Conservation (phyloP, 129 eudicot genomes). For the Sambucus nigra region DNA sequence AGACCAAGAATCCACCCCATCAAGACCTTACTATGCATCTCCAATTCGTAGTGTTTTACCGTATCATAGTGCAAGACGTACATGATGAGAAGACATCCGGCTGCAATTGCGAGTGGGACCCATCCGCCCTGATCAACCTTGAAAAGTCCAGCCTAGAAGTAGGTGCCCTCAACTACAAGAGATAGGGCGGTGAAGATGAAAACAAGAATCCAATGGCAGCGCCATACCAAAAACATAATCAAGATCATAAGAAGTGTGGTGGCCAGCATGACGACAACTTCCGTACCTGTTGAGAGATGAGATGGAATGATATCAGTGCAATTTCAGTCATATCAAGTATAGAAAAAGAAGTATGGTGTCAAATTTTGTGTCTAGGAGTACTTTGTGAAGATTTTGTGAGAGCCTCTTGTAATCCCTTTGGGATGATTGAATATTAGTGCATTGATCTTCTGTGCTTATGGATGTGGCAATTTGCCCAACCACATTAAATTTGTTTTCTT, state of each 20-base stretch:
- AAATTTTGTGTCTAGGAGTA: too few relatives aligned
- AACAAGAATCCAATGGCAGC: slow-evolving; percentile 89
- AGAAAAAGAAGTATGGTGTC: too few relatives aligned
- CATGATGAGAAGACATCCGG: slow-evolving; percentile 74
- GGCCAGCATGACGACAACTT: slow-evolving; percentile 90
- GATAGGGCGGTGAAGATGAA: slow-evolving; percentile 54
- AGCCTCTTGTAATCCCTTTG: too few relatives aligned
- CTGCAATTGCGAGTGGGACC: slow-evolving; percentile 94
- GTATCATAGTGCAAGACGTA: slow-evolving; percentile 94
- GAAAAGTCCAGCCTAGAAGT: slow-evolving; percentile 81
- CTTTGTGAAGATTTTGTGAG: too few relatives aligned
- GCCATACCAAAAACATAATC: slow-evolving; percentile 83
- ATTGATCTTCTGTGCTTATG: too few relatives aligned
- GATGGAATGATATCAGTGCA: background rate
- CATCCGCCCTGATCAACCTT: slow-evolving; percentile 92
- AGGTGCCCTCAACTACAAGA: slow-evolving; percentile 56
- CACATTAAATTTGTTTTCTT: too few relatives aligned
- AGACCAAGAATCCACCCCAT: slow-evolving; percentile 93
- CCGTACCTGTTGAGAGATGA: slow-evolving; percentile 54
- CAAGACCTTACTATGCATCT: slow-evolving; percentile 89
- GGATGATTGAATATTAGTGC: too few relatives aligned
- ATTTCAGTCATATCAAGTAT: too few relatives aligned
- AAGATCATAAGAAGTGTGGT: slow-evolving; percentile 83
- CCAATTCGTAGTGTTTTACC: slow-evolving; percentile 71
- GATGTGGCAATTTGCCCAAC: too few relatives aligned